phyloP scores from a whole-genome alignment of 306 rosid species.

The Pyrus betulifolia region DNA sequence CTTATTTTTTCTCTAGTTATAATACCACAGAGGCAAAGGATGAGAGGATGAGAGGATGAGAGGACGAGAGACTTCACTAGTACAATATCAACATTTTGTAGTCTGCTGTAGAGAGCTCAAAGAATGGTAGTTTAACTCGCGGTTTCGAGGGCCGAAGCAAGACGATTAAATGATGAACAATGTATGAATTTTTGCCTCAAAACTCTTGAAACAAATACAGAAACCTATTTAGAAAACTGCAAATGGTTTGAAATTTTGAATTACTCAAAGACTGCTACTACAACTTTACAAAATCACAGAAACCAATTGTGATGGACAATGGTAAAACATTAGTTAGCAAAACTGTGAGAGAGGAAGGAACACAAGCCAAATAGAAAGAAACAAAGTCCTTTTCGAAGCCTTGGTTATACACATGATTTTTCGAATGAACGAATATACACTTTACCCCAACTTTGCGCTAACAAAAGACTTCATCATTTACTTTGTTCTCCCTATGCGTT shows the following conservation, averaged over 20 bases:
- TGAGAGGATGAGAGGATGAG: background rate
- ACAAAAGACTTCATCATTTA: constrained; percentile 14
- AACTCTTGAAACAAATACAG: background rate
- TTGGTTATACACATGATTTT: constrained; percentile 10
- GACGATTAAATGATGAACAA: background rate
- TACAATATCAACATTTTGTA: background rate
- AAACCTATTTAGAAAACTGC: background rate
- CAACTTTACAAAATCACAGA: constrained; percentile 23
- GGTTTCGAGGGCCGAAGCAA: background rate
- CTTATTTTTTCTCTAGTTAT: background rate
- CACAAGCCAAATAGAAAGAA: constrained; percentile 16
- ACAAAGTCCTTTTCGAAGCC: constrained; percentile 16
- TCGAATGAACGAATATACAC: constrained; percentile 7
- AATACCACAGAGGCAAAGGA: background rate
- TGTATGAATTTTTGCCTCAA: background rate
- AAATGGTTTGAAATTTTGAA: background rate
- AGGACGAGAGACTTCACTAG: background rate
- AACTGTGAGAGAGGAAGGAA: constrained; percentile 28
- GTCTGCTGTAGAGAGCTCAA: background rate
- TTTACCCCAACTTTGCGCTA: constrained; percentile 22
- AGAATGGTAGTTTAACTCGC: too few relatives aligned
- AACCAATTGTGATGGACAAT: constrained; percentile 21
- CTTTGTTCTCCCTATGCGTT: constrained; percentile 4
- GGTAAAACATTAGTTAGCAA: constrained; percentile 37
- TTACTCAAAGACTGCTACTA: constrained; percentile 17